Conservation (phyloP, 345 rosid genomes). For the Pistacia integerrima region DNA sequence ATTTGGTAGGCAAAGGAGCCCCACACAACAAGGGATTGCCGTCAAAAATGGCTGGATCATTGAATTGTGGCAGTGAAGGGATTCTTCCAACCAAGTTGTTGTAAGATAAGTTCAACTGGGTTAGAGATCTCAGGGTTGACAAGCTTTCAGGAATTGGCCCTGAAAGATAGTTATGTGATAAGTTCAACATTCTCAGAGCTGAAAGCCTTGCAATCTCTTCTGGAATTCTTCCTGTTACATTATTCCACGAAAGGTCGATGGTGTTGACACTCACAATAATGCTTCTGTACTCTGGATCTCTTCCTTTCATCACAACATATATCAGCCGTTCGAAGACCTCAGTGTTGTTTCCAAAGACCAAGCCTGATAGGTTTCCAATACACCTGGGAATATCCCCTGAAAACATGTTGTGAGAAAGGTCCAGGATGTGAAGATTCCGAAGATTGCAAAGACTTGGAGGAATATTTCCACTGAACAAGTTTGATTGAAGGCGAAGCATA, state of each 20-base stretch:
- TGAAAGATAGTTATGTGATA: slow-evolving; percentile 47
- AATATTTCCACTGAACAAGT: slow-evolving; percentile 37
- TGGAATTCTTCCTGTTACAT: slow-evolving; percentile 43
- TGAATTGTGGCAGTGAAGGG: slow-evolving; percentile 38
- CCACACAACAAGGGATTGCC: slow-evolving; percentile 54
- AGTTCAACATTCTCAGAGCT: slow-evolving; percentile 32
- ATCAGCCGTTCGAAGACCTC: slow-evolving; percentile 39
- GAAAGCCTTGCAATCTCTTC: slow-evolving; percentile 28
- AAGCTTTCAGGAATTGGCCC: slow-evolving; percentile 51
- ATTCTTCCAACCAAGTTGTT: slow-evolving; percentile 51
- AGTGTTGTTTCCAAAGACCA: slow-evolving; percentile 21
- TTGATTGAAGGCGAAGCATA: slow-evolving; percentile 44
- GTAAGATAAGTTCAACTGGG: slow-evolving; percentile 46
- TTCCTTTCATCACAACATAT: slow-evolving; percentile 37
- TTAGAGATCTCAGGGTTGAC: slow-evolving; percentile 35
- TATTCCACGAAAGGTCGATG: slow-evolving; percentile 46
- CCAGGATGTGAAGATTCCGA: slow-evolving; percentile 45
- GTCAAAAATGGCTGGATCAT: slow-evolving; percentile 42
- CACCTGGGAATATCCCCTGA: slow-evolving; percentile 47
- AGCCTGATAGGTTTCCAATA: slow-evolving; percentile 42
- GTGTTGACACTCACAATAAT: slow-evolving; percentile 20
- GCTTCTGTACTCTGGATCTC: slow-evolving; percentile 26
- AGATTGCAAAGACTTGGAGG: slow-evolving; percentile 37
- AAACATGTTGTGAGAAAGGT: slow-evolving; percentile 51
- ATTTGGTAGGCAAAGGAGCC: slow-evolving; percentile 42